These are phyloP conservation scores for Monilinia vaccinii-corymbosi DNA, from an alignment of 2,329 filamentous ascomycete genomes.

Conservation along the genomic window DNA sequence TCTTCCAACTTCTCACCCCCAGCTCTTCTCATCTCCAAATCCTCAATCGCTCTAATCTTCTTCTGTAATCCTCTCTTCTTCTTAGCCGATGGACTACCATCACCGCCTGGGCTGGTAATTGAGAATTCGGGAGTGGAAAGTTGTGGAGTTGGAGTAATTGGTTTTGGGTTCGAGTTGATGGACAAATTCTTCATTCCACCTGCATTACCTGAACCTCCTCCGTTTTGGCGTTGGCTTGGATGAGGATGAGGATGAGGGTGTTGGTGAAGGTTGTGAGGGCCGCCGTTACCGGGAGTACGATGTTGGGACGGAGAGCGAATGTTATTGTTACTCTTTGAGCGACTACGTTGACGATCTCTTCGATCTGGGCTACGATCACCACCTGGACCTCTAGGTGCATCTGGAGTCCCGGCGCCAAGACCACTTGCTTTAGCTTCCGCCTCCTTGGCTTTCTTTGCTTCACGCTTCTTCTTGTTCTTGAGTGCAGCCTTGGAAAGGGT, in stretches of 20 bases:
- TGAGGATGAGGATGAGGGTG: conserved; percentile 14
- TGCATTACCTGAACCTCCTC: conserved; percentile 10
- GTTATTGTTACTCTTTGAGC: conserved; percentile 36
- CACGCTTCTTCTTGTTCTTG: conserved; percentile 98
- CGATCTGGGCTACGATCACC: conserved; percentile 32
- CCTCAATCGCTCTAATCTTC: conserved; percentile 96
- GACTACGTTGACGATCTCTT: conserved; percentile 46
- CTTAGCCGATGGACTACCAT: conserved; percentile 70
- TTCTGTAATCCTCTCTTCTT: conserved; percentile 90
- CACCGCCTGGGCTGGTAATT: conserved; percentile 43
- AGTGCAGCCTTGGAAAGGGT: conserved; percentile 72
- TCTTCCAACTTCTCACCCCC: conserved; percentile 95
- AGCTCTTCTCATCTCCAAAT: conserved; percentile 92
- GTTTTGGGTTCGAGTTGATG: conserved; percentile 17
- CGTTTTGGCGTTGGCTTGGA: conserved; percentile 5
- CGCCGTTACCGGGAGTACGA: conserved; percentile 39
- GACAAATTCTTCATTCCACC: conserved; percentile 29
- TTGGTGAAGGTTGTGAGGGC: conserved; percentile 30
- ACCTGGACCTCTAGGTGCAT: conserved; percentile 22
- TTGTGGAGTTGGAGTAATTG: conserved; percentile 18
- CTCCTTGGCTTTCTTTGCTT: conserved; percentile 85
- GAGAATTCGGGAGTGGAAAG: conserved; percentile 37
- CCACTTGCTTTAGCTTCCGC: conserved; percentile 51
- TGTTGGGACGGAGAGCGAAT: conserved; percentile 37
- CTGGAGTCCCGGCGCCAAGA: conserved; percentile 26